Evolutionary conservation across 2,329 filamentous ascomycete species (phyloP).

Genomic region (Falciphora oryzae): DNA sequence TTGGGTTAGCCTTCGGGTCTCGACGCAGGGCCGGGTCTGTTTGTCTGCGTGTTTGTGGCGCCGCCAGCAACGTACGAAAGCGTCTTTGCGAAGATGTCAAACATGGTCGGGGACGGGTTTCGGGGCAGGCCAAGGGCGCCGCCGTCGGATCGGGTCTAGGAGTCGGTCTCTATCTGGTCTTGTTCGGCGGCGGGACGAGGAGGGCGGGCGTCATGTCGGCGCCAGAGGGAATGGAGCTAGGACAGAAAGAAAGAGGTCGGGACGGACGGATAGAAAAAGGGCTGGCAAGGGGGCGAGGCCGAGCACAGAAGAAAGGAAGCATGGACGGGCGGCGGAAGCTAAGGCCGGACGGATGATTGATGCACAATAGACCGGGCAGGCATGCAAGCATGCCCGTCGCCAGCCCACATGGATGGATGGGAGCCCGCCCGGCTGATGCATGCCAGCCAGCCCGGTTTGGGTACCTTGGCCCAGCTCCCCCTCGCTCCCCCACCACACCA

Average conservation of each 20-base stretch:
- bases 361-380: neutral
- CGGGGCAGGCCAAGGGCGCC: neutral
- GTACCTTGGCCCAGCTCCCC: neutral
- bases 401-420: neutral
- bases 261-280: conserved; percentile 3
- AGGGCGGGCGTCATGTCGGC: neutral
- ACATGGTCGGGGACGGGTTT: conserved; percentile 38
- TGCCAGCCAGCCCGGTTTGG: neutral
- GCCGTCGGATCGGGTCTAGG: neutral
- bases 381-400: neutral
- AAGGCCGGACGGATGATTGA: neutral
- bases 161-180: neutral
- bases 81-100: conserved; percentile 70
- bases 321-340: neutral
- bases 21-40: conserved; percentile 1
- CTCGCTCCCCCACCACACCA: neutral
- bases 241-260: neutral
- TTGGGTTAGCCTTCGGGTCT: conserved; percentile 8
- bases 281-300: conserved; percentile 2
- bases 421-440: no score
- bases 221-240: neutral
- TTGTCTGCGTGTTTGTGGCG: neutral
- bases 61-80: conserved; percentile 57
- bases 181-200: neutral
- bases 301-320: neutral